These are phyloP conservation scores for Logfia minima DNA, from an alignment of 129 eudicot genomes.

Conservation along the genomic window DNA sequence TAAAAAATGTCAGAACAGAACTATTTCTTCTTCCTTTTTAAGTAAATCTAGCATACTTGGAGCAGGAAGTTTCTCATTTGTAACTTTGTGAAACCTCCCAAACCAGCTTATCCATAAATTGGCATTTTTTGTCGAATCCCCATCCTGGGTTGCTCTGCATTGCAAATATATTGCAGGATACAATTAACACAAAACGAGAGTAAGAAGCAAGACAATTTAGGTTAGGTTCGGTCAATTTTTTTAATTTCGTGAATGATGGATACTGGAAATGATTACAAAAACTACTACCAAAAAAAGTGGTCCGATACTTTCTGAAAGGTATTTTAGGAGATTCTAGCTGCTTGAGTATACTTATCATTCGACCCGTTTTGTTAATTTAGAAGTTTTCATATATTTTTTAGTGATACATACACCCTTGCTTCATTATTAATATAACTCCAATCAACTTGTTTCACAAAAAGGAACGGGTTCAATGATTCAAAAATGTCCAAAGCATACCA, in stretches of 20 bases:
- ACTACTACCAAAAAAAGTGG: not conserved
- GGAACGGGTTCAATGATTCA: not conserved
- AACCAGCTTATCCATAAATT: constrained; percentile 85
- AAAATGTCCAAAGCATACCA: not conserved
- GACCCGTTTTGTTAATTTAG: not conserved
- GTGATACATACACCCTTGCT: not conserved
- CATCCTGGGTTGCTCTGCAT: constrained; percentile 98
- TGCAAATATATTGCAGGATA: constrained; percentile 4
- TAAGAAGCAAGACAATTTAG: not conserved
- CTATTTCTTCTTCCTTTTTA: not conserved
- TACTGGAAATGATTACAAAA: not conserved
- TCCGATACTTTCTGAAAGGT: not conserved
- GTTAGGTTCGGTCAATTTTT: not conserved
- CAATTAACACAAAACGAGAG: not conserved
- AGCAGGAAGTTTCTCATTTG: constrained; percentile 40
- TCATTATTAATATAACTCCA: not conserved
- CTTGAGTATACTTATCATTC: not conserved
- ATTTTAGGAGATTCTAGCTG: not conserved
- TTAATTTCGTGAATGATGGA: not conserved
- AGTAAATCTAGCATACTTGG: constrained; percentile 10
- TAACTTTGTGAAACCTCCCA: constrained; percentile 62
- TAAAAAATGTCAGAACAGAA: not conserved
- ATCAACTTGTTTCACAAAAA: not conserved
- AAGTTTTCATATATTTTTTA: not conserved
- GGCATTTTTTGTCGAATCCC: constrained; percentile 86